Conservation (phyloP, 1,284 basidiomycete species). For the Ustilago trichophora region DNA sequence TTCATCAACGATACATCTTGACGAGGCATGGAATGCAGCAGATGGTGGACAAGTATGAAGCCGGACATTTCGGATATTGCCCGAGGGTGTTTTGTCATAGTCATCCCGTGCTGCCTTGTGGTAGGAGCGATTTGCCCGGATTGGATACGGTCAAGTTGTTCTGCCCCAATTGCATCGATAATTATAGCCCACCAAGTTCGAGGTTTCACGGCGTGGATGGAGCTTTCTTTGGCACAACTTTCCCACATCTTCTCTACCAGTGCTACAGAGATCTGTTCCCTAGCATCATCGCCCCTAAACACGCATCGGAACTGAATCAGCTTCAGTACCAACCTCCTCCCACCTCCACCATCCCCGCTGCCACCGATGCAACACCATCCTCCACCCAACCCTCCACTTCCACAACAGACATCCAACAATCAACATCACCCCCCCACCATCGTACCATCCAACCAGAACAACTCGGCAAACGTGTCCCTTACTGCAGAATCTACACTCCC, state of each 20-base stretch:
- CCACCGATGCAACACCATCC: too few relatives aligned
- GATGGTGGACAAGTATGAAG: slow-evolving; percentile 99
- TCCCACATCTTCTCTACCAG: slow-evolving; percentile 96
- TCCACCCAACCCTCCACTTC: too few relatives aligned
- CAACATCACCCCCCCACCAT: too few relatives aligned
- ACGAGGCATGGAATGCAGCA: slow-evolving; percentile 91
- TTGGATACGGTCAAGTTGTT: slow-evolving; percentile 97
- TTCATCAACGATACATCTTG: slow-evolving; percentile 95
- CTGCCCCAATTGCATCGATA: slow-evolving; percentile 98
- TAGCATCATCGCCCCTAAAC: slow-evolving; percentile 55
- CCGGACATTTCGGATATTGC: slow-evolving; percentile 89
- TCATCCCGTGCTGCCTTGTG: slow-evolving; percentile 91
- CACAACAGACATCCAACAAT: too few relatives aligned
- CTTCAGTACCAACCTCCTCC: background rate
- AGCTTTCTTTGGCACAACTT: slow-evolving; percentile 99
- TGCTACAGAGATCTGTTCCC: slow-evolving; percentile 76
- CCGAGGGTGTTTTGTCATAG: slow-evolving; percentile 93
- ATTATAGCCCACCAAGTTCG: slow-evolving; percentile 93
- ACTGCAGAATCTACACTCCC: slow-evolving; percentile 79
- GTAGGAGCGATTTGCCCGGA: slow-evolving; percentile 94
- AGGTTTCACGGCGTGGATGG: slow-evolving; percentile 96
- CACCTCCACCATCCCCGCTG: too few relatives aligned
- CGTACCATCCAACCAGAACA: slow-evolving; percentile 48
- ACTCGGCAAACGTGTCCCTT: slow-evolving; percentile 50
- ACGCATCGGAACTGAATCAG: too few relatives aligned